These are phyloP conservation scores for Macrophomina pseudophaseolina DNA, from an alignment of 2,329 filamentous ascomycete genomes.

Conservation along the genomic window DNA sequence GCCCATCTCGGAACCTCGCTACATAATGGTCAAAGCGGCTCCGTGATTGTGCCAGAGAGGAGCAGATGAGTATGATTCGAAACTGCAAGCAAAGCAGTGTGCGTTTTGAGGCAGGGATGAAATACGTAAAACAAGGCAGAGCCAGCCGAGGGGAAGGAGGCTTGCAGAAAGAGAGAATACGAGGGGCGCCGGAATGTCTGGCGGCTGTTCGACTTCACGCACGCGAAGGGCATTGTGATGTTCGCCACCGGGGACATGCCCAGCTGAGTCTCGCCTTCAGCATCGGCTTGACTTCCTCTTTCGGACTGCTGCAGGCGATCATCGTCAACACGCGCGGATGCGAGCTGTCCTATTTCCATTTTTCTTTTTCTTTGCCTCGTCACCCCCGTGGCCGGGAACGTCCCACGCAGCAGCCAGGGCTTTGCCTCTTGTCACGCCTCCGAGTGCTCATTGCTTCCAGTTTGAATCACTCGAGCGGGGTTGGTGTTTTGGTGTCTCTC, in stretches of 20 bases:
- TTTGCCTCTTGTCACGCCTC: background rate
- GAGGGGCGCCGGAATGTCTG: background rate
- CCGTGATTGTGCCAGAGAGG: background rate
- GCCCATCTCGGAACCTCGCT: too few species aligned
- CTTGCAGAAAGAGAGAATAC: slow-evolving; percentile 5
- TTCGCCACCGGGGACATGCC: slow-evolving; percentile 4
- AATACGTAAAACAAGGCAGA: background rate
- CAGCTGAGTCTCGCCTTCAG: slow-evolving; percentile 19
- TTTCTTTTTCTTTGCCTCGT: slow-evolving; percentile 14
- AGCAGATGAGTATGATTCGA: background rate
- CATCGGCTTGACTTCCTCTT: slow-evolving; percentile 15
- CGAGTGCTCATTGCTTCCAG: background rate
- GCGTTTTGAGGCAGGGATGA: background rate
- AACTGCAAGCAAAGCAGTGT: background rate
- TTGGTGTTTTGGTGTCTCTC: background rate
- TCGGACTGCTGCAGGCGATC: slow-evolving; percentile 17
- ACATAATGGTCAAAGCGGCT: too few species aligned
- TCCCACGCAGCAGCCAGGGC: background rate
- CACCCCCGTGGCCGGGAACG: background rate
- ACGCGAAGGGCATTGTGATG: slow-evolving; percentile 11
- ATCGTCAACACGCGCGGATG: background rate
- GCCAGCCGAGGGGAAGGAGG: background rate
- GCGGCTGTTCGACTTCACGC: too few species aligned
- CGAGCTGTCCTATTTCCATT: slow-evolving; percentile 15
- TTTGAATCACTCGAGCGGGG: background rate